Evolutionary conservation across 1,284 basidiomycete species (phyloP).

Genomic region (Ganoderma leucocontextum): DNA sequence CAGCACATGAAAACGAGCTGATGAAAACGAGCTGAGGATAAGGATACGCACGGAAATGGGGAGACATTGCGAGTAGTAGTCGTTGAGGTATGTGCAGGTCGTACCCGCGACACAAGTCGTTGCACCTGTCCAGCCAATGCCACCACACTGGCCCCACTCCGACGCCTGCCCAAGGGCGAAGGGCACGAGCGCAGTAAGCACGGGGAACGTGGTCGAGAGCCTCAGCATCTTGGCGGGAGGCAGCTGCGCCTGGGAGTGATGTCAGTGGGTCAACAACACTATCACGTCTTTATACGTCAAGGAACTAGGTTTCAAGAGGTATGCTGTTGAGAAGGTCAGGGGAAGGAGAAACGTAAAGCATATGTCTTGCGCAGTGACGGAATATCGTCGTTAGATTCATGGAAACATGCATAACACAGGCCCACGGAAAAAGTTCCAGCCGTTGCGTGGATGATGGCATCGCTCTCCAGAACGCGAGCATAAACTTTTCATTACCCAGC

Average conservation of each 20-base stretch:
- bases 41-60: slow-evolving; percentile 24
- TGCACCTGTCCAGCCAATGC: slow-evolving; percentile 45
- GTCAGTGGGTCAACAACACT: background rate
- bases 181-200: slow-evolving; percentile 38
- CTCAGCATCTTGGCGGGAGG: slow-evolving; percentile 30
- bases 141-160: slow-evolving; percentile 47
- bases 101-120: slow-evolving; percentile 44
- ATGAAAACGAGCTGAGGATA: background rate
- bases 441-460: background rate
- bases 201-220: slow-evolving; percentile 36
- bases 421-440: background rate
- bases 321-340: background rate
- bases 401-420: slow-evolving; percentile 4
- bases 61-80: slow-evolving; percentile 45
- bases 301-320: background rate
- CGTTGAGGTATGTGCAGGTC: slow-evolving; percentile 34
- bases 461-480: background rate
- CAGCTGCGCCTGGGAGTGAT: background rate
- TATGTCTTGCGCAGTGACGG: slow-evolving; percentile 11
- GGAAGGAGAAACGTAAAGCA: background rate
- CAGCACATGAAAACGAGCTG: background rate
- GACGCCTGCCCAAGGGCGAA: slow-evolving; percentile 40
- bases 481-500: background rate
- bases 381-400: slow-evolving; percentile 28
- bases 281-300: background rate